Evolutionary conservation across 2,329 filamentous ascomycete species (phyloP).

Genomic region (Apiospora aurea): DNA sequence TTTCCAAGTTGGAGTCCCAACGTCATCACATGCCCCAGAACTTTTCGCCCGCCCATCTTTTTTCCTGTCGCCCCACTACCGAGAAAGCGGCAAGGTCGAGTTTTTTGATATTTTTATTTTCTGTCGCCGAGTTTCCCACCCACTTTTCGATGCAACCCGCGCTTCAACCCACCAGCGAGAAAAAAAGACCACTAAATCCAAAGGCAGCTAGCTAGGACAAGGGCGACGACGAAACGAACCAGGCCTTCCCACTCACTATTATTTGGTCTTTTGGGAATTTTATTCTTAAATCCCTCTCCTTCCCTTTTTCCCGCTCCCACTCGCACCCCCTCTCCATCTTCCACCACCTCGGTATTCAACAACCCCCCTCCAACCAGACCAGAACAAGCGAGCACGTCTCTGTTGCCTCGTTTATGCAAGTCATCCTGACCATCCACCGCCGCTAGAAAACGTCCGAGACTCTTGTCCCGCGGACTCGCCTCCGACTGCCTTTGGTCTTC

Average conservation of each 20-base stretch:
- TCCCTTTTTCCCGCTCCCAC: constrained; percentile 1
- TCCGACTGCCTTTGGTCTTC: constrained; percentile 67
- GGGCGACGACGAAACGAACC: constrained; percentile 13
- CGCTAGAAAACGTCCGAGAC: constrained; percentile 1
- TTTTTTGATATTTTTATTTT: constrained; percentile 8
- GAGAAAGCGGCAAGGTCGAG: constrained; percentile 14
- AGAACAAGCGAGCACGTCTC: not conserved
- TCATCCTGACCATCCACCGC: not conserved
- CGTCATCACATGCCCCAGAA: constrained; percentile 24
- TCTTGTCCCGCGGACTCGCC: not conserved
- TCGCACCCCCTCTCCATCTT: not conserved
- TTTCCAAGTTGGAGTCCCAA: constrained; percentile 15
- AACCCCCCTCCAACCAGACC: not conserved
- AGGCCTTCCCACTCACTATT: not conserved
- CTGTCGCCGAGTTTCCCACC: not conserved
- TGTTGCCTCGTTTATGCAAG: constrained; percentile 3
- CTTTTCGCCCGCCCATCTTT: not conserved
- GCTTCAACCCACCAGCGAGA: constrained; percentile 13
- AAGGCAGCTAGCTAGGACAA: constrained; percentile 9
- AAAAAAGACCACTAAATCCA: constrained; percentile 19
- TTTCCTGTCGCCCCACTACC: not conserved
- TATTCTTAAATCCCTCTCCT: constrained; percentile 18
- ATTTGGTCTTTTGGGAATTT: not conserved
- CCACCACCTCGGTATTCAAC: constrained; percentile 15
- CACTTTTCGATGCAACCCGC: not conserved